Base-by-base conservation (phyloP, 2,329 filamentous ascomycete genomes). In the Epicoccum nigrum region DNA sequence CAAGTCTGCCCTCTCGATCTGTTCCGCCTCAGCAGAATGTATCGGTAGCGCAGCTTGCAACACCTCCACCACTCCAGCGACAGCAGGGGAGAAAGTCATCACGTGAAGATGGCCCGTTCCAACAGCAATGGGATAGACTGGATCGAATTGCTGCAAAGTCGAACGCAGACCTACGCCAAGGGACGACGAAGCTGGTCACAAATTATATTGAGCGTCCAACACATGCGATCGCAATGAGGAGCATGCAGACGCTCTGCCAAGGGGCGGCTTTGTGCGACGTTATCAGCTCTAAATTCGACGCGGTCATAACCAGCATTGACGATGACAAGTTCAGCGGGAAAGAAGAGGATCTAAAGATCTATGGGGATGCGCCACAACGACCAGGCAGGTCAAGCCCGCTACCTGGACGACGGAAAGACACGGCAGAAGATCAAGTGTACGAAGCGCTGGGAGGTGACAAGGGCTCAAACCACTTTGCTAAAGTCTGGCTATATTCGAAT, bases 401-500 rank as follows among this genome's bases (percentile, higher is more conserved):
- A n/a, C 46, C 55, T 1, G 54, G 46, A 23, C 54, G 48, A 11
- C 30, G 54, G 7, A 62, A 56, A 43, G 51, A 52, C 9, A 56
- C 52, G 12, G 40, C 43, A 30, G 49, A 56, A 17, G 53, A 61
- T 19, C 49, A 59, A 20, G 54, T 59, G 12, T 53, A 58, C n/a
- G 45, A 54, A 9, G 57, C 56, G 40, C 37, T 58, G 9, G 50
- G 49, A 15, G 53, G 46, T 15, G 55, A 57, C 11, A 66, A 63
- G 44, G 64, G 60, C 13, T 69, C 67, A 23, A 72, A 72, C 45
- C 59, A 67, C 65, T 90, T 92, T 60, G 81, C 85, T 12, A 95
- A 94, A 70, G 88, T 90, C 12, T 87, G 91, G 64, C 74, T 86
- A 1, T 95, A 95, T 68, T 81, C 84, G 37, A 96, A 96, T 69